These are phyloP conservation scores for Aspergillus latus DNA, from an alignment of 2,329 filamentous ascomycete genomes.

Conservation along the genomic window DNA sequence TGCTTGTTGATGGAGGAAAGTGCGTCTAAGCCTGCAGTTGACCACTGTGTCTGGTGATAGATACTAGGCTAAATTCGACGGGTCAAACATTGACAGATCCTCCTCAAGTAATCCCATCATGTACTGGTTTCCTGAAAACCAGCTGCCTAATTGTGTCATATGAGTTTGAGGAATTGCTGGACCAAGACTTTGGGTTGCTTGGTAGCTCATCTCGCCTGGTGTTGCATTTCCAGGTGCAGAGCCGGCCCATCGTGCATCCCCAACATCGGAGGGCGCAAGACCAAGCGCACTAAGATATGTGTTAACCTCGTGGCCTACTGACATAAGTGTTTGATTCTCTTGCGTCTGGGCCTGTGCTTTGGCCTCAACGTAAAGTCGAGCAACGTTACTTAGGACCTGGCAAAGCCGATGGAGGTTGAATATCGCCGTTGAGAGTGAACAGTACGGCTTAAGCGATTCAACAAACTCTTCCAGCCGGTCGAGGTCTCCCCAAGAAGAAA, in stretches of 20 bases:
- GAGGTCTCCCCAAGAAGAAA: slow-evolving; percentile 54
- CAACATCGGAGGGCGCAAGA: slow-evolving; percentile 47
- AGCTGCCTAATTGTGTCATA: slow-evolving; percentile 55
- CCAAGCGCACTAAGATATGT: slow-evolving; percentile 65
- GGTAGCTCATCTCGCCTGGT: slow-evolving; percentile 12
- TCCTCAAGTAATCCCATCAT: slow-evolving; percentile 66
- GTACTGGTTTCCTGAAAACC: slow-evolving; percentile 66
- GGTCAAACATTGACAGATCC: slow-evolving; percentile 45
- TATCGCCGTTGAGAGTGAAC: slow-evolving; percentile 57
- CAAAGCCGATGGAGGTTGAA: slow-evolving; percentile 63
- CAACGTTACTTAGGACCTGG: slow-evolving; percentile 61
- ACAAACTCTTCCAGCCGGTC: slow-evolving; percentile 58
- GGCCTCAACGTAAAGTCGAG: slow-evolving; percentile 62
- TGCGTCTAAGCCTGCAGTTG: slow-evolving; percentile 30
- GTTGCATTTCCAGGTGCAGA: slow-evolving; percentile 3
- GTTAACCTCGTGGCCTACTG: slow-evolving; percentile 62
- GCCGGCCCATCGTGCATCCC: slow-evolving; percentile 12
- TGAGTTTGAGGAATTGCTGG: slow-evolving; percentile 21
- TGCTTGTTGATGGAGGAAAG: slow-evolving; percentile 63
- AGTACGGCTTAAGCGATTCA: slow-evolving; percentile 53
- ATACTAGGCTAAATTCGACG: slow-evolving; percentile 15
- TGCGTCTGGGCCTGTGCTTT: slow-evolving; percentile 57
- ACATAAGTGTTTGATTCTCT: slow-evolving; percentile 48
- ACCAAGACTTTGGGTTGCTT: slow-evolving; percentile 15
- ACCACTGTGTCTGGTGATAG: too few species aligned